Evolutionary conservation across 1,139 yeast species (phyloP), one percentile per base, ranked within the genome.

Genomic region (Pichia sp.): DNA sequence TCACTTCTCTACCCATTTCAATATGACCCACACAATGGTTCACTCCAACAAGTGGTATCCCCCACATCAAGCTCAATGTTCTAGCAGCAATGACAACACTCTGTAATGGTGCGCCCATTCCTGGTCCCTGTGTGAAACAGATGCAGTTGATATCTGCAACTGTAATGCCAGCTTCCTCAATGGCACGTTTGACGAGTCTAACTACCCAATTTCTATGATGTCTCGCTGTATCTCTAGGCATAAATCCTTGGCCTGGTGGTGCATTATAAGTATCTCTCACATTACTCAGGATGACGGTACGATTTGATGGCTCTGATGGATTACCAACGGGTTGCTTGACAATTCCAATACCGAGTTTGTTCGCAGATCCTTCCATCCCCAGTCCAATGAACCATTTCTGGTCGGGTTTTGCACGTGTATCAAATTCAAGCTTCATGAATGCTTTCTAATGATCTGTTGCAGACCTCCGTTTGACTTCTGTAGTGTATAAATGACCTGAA

Each of bases 61-160:
- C 55, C 94, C 95, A 87, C 51, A 91, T 56, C 47, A 81, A 77
- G 15, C 91, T 67, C 32, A 88, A 63, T 0, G 96, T 79, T 52
- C 99, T 67, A 2, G 98, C 98, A 1, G 94, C 94, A 30, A 91
- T 68, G 3, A 83, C 97, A 27, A 87, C 96, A 45, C 93, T 77
- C 51, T 91, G 96, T 40, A 91, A 64, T 1, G 98, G 99, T 1
- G 97, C 97, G 3, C 98, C 99, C 98, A 91, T 93, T 2, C 99
- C 99, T 0, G 98, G 98, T 5, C 98, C 99, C 59, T 84, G 94
- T 2, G 97, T 91, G 58, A 88, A 91, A 58, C 96, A 87, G 37
- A 91, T 83, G 50, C 94, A 87, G 58, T 88, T 96, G 20, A 91
- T 60, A 35, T 86, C 93, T 2, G 55, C 35, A 0, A 71, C 69